A percentile compares a stretch with the other conserved stretches of the same genome.
phyloP scores from a whole-genome alignment of 495 filamentous ascomycete species.

The Astrothelium macrocarpum region DNA sequence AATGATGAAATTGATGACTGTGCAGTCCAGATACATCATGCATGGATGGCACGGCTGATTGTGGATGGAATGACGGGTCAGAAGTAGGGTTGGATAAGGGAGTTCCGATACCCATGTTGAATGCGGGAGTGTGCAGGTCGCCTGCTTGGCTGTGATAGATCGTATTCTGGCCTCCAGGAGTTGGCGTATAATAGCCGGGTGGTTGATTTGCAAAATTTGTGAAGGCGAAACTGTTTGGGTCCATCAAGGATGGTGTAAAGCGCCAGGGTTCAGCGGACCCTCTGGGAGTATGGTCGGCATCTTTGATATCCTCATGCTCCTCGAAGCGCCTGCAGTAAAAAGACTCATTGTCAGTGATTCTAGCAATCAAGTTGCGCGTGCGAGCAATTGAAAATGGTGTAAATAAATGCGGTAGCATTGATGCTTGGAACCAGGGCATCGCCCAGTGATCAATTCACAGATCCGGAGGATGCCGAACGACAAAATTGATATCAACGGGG shows the following conservation, averaged over 20 bases:
- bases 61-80: constrained; percentile 46
- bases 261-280: constrained; percentile 67
- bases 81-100: constrained; percentile 72
- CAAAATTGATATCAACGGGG: not conserved
- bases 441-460: too few relatives aligned
- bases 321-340: constrained; percentile 32
- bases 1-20: constrained; percentile 55
- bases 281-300: constrained; percentile 69
- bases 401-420: too few relatives aligned
- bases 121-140: constrained; percentile 79
- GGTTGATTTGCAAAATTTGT: constrained; percentile 65
- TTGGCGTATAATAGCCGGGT: constrained; percentile 80
- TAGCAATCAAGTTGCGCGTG: not conserved
- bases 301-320: constrained; percentile 53
- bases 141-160: constrained; percentile 76
- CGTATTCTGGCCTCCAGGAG: constrained; percentile 72
- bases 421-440: too few relatives aligned
- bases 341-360: not conserved
- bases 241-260: constrained; percentile 79
- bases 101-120: constrained; percentile 64
- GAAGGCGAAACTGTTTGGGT: constrained; percentile 75
- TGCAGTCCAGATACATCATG: constrained; percentile 53
- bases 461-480: not conserved
- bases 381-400: too few relatives aligned
- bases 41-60: constrained; percentile 50